A percentile compares a stretch with the other conserved stretches of the same genome.
phyloP scores from a whole-genome alignment of 2,329 filamentous ascomycete genomes.

The Calonectria fujianensis region DNA sequence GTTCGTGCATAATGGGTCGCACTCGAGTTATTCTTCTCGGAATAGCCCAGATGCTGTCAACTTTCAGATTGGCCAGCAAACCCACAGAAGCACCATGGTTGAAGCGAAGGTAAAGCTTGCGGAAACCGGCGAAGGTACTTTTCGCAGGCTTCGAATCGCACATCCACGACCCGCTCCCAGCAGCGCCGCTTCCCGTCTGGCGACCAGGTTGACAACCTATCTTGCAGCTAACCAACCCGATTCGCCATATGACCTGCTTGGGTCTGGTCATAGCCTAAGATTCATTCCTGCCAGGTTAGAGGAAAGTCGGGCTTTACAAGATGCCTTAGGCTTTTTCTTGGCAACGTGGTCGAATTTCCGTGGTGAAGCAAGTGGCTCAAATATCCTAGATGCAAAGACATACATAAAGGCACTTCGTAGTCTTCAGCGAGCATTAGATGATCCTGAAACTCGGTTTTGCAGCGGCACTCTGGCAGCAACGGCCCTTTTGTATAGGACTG shows the following conservation, averaged over 20 bases:
- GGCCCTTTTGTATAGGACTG: background rate
- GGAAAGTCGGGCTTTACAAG: slow-evolving; percentile 9
- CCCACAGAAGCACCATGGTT: background rate
- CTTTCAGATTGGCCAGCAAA: background rate
- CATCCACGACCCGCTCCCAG: background rate
- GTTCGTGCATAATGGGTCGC: slow-evolving; percentile 17
- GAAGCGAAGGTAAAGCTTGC: slow-evolving; percentile 13
- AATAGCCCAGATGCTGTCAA: background rate
- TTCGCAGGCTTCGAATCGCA: slow-evolving; percentile 10
- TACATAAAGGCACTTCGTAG: slow-evolving; percentile 13
- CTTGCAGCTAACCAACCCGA: background rate
- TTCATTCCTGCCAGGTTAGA: slow-evolving; percentile 18
- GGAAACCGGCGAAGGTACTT: background rate
- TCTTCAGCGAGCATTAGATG: slow-evolving; percentile 6
- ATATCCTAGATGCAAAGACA: slow-evolving; percentile 11
- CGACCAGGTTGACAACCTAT: background rate
- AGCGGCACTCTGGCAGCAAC: slow-evolving; percentile 8
- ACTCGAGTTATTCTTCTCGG: background rate
- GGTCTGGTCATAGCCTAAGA: slow-evolving; percentile 2
- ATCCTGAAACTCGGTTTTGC: slow-evolving; percentile 7
- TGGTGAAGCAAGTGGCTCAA: background rate
- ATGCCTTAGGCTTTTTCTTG: background rate
- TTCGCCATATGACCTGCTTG: slow-evolving; percentile 7
- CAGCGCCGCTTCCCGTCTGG: background rate
- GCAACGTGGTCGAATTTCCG: slow-evolving; percentile 17